Evolutionary conservation across 2,329 filamentous ascomycete genomes (phyloP).

Genomic region (Diaporthe ampelina): DNA sequence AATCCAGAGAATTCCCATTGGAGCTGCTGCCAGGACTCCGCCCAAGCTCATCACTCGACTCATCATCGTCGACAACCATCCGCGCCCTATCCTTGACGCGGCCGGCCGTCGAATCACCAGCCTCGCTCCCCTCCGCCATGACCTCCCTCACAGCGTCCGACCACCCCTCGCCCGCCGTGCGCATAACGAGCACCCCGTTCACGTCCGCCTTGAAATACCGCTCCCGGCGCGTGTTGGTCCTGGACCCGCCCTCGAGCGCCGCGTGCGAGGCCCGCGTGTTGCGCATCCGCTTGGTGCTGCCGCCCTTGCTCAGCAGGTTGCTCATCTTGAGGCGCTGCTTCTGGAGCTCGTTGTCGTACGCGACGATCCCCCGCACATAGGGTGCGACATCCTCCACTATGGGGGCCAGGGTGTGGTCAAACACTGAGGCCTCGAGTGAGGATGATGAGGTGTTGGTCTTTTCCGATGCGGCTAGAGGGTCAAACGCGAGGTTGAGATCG

Average conservation of each 20-base stretch:
- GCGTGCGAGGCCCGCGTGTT: constrained; percentile 78
- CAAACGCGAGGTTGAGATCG: constrained; percentile 72
- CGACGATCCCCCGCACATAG: constrained; percentile 88
- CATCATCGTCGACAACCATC: constrained; percentile 32
- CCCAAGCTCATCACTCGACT: constrained; percentile 30
- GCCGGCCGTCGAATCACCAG: not conserved
- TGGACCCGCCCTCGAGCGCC: constrained; percentile 76
- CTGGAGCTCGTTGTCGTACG: constrained; percentile 80
- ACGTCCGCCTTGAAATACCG: constrained; percentile 74
- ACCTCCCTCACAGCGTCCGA: constrained; percentile 37
- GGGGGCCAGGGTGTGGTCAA: constrained; percentile 78
- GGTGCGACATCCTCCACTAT: constrained; percentile 87
- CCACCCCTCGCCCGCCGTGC: constrained; percentile 62
- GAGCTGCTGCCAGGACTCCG: not conserved
- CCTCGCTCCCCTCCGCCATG: constrained; percentile 5
- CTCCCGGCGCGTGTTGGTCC: constrained; percentile 73
- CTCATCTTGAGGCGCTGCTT: constrained; percentile 72
- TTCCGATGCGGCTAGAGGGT: constrained; percentile 68
- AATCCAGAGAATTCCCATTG: constrained; percentile 13
- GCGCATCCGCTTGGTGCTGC: constrained; percentile 68
- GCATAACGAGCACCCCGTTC: constrained; percentile 68
- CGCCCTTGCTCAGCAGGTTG: constrained; percentile 67
- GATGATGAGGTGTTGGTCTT: constrained; percentile 52
- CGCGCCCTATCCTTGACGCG: constrained; percentile 20
- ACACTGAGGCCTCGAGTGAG: constrained; percentile 76